A percentile compares a stretch with the other conserved stretches of the same genome.
These are phyloP conservation scores for Mycena galopus DNA, from an alignment of 768 basidiomycete genomes.

Conservation along the genomic window DNA sequence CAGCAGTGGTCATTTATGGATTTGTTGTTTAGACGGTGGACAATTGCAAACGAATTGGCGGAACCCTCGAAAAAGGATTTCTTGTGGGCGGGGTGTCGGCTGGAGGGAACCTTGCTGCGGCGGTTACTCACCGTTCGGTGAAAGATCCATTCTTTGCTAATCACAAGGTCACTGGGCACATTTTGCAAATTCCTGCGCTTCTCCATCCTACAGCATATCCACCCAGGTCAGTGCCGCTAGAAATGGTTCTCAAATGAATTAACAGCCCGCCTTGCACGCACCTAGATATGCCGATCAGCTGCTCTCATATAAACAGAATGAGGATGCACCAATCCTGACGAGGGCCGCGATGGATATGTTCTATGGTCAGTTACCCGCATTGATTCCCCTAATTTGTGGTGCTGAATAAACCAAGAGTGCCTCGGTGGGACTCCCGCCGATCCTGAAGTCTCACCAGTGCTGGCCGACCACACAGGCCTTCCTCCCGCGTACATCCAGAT, in stretches of 20 bases:
- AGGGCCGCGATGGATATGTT: neutral
- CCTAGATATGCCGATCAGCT: neutral
- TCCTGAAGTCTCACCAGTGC: no score
- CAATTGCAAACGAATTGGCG: neutral
- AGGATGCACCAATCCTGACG: neutral
- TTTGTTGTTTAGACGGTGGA: neutral
- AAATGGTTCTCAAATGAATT: neutral
- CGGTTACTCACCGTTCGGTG: neutral
- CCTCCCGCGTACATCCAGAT: no score
- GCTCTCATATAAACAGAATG: conserved; percentile 7
- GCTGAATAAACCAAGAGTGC: neutral
- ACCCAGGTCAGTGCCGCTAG: neutral
- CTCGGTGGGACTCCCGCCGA: no score
- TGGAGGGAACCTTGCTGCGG: no score
- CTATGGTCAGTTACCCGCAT: neutral
- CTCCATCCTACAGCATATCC: neutral
- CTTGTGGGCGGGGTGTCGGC: conserved; percentile 4
- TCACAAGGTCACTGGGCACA: neutral
- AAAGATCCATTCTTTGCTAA: conserved; percentile 1
- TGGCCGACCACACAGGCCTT: no score
- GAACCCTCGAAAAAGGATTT: neutral
- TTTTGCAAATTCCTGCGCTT: neutral
- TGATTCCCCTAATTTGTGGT: no score
- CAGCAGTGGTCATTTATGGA: neutral
- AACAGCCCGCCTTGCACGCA: no score